Evolutionary conservation across 441 rosid genomes (phyloP).

Genomic region (California macrophylla): DNA sequence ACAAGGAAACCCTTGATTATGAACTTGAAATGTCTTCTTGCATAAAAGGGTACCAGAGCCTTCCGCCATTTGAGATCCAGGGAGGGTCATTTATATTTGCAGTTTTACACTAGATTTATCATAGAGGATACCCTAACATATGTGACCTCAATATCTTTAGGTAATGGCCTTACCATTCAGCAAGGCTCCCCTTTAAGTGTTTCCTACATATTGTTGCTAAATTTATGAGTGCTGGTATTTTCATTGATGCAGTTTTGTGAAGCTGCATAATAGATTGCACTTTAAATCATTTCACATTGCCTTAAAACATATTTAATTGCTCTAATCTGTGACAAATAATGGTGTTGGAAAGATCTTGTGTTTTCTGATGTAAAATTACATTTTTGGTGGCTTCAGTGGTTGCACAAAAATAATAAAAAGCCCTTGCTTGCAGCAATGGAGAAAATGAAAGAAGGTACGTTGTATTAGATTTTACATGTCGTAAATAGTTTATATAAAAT

Average conservation of each 20-base stretch:
- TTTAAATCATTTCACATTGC: neutral
- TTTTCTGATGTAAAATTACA: conserved; percentile 4
- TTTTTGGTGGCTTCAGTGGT: neutral
- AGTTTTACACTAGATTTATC: too few relatives aligned
- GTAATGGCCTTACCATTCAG: too few relatives aligned
- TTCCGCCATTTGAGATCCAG: too few relatives aligned
- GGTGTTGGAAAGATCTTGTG: neutral
- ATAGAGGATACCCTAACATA: too few relatives aligned
- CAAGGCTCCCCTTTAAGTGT: too few relatives aligned
- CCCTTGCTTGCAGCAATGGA: neutral
- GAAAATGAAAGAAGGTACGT: neutral
- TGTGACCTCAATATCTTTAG: too few relatives aligned
- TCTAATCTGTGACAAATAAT: neutral
- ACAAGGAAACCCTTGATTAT: too few relatives aligned
- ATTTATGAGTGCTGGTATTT: neutral
- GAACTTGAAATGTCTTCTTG: too few relatives aligned
- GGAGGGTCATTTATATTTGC: too few relatives aligned
- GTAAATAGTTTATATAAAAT: too few relatives aligned
- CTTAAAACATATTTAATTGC: neutral
- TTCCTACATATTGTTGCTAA: neutral
- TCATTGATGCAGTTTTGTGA: neutral
- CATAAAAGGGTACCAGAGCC: too few relatives aligned
- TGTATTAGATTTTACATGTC: neutral
- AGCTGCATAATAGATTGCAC: neutral
- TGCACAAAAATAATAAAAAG: neutral